phyloP scores from a whole-genome alignment of 441 rosid species.

The Euphorbia schlechtendalii region DNA sequence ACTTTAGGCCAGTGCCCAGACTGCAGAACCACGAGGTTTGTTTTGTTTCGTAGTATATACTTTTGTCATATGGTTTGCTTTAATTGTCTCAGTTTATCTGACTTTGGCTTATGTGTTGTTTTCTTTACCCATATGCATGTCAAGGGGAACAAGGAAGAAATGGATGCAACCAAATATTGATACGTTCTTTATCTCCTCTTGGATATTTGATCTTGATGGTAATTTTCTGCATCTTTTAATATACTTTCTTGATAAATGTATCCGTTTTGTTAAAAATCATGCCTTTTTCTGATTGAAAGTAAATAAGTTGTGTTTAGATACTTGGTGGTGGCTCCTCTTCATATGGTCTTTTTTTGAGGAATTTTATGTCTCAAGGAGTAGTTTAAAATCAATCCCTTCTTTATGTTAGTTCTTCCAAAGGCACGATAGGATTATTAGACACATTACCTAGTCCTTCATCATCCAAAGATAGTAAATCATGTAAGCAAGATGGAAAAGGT shows the following conservation, averaged over 20 bases:
- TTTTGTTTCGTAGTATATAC: too few species aligned
- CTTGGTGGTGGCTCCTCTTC: conserved; percentile 91
- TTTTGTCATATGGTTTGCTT: too few species aligned
- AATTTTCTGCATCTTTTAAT: conserved; percentile 16
- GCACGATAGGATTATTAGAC: conserved; percentile 75
- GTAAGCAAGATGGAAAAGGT: too few species aligned
- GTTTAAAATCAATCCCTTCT: conserved; percentile 71
- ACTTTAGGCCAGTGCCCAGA: too few species aligned
- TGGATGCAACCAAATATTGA: conserved; percentile 80
- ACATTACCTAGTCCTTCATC: too few species aligned
- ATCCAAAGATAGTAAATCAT: too few species aligned
- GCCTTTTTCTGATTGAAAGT: not conserved
- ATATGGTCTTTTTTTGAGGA: conserved; percentile 83
- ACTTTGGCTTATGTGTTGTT: too few species aligned
- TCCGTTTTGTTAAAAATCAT: not conserved
- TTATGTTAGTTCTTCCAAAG: conserved; percentile 76
- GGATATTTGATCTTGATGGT: conserved; percentile 82
- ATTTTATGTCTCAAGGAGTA: conserved; percentile 96
- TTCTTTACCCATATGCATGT: too few species aligned
- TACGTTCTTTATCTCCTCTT: conserved; percentile 58
- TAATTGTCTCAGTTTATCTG: too few species aligned
- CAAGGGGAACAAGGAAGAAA: too few species aligned
- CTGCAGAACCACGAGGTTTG: too few species aligned
- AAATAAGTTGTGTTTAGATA: conserved; percentile 24
- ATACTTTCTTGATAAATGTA: not conserved